Evolutionary conservation across 192 early-diverging fungal species (phyloP), one percentile per base, ranked within the genome.

Genomic region (Coemansia sp.): DNA sequence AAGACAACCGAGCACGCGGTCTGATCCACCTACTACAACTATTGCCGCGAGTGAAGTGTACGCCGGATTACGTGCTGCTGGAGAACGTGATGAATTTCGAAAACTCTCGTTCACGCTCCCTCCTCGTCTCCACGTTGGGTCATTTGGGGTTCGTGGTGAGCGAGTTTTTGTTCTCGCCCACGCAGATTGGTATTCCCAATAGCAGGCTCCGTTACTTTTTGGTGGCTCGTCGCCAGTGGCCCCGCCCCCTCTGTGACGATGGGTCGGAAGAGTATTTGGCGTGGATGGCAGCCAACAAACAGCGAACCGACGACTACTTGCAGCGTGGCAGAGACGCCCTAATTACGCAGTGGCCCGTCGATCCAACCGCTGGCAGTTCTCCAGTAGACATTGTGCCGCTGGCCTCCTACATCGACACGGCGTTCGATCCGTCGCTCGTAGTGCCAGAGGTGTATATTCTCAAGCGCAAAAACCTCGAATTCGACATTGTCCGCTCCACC

Each of bases 41-140:
- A 33, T 43, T 80, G 48, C 73, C 77, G 9, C 50, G 52, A 23
- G 59, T 80, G 21, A 34, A 61, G 12, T 14, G 69, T 8, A 20
- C 23, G 12, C 77, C 77, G 1, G 52, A 59, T 1, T 60, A 70
- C 41, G 3, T 80, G 56, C 43, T 80, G 12, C 56, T 80, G 21
- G 77, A 80, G 55, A 80, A 80, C 63, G 77, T 80, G 11, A 75
- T 80, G 77, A 80, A 80, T 60, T 80, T 80, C 66, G 77, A 80
- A 56, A 75, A 71, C 72, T 80, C 77, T 9, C 65, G 34, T 21
- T 80, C 77, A 0, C 68, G 77, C 7, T 45, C 26, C 0, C 8
- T 71, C 21, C 55, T 75, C 13, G 69, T 80, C 14, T 39, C 68
- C n/a, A 59, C 64, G 18, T 42, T 80, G 9, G 72, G 72, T 4